These are phyloP conservation scores for Letharia lupina DNA, from an alignment of 495 filamentous ascomycete genomes.

Conservation along the genomic window DNA sequence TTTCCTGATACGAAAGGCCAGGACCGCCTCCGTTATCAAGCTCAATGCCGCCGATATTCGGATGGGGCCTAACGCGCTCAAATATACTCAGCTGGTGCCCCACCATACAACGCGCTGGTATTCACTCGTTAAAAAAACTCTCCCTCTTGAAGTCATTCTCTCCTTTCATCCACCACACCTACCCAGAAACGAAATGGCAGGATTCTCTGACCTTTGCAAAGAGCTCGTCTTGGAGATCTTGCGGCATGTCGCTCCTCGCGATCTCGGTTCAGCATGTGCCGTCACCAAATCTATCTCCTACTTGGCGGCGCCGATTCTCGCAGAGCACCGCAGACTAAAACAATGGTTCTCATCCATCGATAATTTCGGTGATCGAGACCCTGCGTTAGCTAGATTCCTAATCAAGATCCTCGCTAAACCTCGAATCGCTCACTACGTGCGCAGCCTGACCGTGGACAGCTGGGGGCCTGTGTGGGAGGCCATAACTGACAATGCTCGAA, in stretches of 20 bases:
- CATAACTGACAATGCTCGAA: too few species aligned
- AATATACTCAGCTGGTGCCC: too few species aligned
- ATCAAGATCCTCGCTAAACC: neutral
- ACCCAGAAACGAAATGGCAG: neutral
- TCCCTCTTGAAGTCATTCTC: too few species aligned
- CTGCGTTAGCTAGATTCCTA: neutral
- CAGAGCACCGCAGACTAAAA: neutral
- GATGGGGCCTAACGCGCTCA: too few species aligned
- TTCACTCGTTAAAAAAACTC: too few species aligned
- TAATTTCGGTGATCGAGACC: neutral
- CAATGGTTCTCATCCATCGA: neutral
- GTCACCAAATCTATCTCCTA: neutral
- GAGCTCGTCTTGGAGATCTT: neutral
- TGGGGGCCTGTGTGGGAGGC: too few species aligned
- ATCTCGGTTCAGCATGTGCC: neutral
- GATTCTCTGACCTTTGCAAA: neutral
- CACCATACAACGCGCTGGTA: too few species aligned
- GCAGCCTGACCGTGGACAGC: neutral
- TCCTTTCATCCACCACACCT: too few species aligned
- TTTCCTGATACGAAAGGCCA: too few species aligned
- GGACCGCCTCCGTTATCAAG: too few species aligned
- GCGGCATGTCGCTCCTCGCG: neutral
- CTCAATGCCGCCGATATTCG: too few species aligned
- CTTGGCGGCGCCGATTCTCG: neutral
- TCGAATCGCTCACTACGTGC: neutral